Conservation (phyloP, 108 stramenopile genomes). For the Nitzschia sp. region DNA sequence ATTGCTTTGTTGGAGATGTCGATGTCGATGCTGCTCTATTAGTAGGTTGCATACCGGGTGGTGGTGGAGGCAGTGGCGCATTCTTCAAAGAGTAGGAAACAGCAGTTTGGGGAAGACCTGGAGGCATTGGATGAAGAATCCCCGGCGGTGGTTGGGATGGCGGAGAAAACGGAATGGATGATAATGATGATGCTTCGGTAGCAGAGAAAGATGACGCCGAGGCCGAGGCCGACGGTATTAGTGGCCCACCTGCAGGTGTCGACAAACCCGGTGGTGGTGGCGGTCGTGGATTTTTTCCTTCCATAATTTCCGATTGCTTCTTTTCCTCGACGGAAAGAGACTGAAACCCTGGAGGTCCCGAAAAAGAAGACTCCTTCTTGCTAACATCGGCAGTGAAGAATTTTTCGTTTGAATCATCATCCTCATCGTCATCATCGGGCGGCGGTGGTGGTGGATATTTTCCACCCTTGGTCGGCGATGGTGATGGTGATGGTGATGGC, state of each 20-base stretch:
- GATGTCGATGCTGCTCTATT: background rate
- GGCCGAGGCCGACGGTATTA: background rate
- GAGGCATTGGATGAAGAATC: background rate
- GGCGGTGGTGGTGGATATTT: no score
- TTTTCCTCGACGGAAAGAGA: background rate
- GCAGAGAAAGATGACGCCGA: background rate
- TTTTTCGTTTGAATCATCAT: no score
- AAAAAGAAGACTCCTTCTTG: background rate
- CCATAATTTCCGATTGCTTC: background rate
- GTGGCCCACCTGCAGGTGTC: no score
- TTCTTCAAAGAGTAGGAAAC: background rate
- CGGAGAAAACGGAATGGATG: background rate
- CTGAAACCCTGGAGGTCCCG: background rate
- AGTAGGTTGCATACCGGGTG: background rate
- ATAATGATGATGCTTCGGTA: background rate
- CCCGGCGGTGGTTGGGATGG: background rate
- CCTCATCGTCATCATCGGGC: background rate
- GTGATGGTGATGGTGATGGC: constrained; percentile 13
- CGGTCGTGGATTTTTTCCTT: background rate
- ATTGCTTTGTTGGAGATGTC: background rate
- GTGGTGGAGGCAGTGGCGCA: background rate
- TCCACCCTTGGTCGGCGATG: no score
- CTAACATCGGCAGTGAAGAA: no score
- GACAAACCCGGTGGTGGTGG: no score
- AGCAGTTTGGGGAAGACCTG: background rate